Conservation (phyloP, 2,329 filamentous ascomycete species). For the Sporothrix inflata region DNA sequence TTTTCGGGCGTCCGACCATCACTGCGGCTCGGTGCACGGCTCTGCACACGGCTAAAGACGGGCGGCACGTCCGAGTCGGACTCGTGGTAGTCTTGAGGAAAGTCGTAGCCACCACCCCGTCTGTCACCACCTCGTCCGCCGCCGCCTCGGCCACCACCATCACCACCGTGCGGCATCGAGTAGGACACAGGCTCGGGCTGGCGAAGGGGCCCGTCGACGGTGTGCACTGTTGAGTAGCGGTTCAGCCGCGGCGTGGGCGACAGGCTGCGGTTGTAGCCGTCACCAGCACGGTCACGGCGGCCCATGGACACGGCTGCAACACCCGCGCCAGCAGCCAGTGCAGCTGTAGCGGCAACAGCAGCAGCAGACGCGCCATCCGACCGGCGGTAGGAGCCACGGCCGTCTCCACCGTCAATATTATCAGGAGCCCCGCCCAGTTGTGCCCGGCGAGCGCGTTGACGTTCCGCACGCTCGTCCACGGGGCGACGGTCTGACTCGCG, state of each 20-base stretch:
- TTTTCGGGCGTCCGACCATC: neutral
- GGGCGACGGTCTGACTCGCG: neutral
- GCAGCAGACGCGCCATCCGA: slow-evolving; percentile 17
- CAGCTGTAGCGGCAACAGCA: slow-evolving; percentile 16
- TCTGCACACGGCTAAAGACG: neutral
- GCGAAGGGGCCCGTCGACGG: slow-evolving; percentile 1
- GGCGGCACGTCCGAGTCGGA: neutral
- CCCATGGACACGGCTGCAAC: neutral
- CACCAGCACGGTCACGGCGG: neutral
- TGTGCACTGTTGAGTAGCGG: slow-evolving; percentile 12
- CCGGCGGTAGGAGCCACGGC: neutral
- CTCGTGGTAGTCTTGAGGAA: neutral
- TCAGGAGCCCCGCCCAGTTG: neutral
- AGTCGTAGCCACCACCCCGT: neutral
- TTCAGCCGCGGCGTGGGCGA: neutral
- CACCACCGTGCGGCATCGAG: neutral
- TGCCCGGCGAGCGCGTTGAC: neutral
- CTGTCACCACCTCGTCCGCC: neutral
- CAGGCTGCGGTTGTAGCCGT: neutral
- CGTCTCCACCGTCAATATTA: neutral
- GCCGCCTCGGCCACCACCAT: neutral
- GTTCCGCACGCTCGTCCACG: neutral
- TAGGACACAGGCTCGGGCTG: slow-evolving; percentile 8
- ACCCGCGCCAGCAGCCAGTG: slow-evolving; percentile 4
- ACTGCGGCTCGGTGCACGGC: neutral